Base-by-base conservation (phyloP, 352 stramenopile genomes). In the Globisporangium paroecandrum region DNA sequence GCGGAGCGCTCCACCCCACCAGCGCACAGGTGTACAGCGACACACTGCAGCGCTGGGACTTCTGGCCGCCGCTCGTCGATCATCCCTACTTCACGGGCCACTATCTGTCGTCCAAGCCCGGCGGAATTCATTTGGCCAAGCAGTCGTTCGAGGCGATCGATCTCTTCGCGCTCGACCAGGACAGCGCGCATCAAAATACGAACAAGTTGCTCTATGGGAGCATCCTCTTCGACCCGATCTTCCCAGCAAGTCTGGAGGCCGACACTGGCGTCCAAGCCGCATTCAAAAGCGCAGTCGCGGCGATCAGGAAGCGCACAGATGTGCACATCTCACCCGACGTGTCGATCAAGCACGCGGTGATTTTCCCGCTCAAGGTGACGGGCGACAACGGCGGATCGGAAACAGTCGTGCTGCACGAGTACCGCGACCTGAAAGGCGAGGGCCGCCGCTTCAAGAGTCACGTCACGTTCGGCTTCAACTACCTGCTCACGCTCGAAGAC, bases 371-470 rank as follows among this genome's bases (percentile, higher is more conserved):
- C 6, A 74, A 81, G 3, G 71, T 81, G 2, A 94, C 84, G 6
- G 85, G 82, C 20, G 85, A 93, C 65, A 91, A 93, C 25, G 85
- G 85, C 4, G 69, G 73, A 51, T 82, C 80, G 1, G 76, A 91
- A 55, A 90, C 89, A 70, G 72, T 74, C n/a, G 78, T 94, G 32
- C n/a, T 91, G 4, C 84, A 92, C 27, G 72, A 83, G 24, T 87
- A 77, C 36, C 49, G 47, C 18, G 82, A 76, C 22, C 24, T 63
- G 20, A 69, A 77, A 20, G 71, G 74, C 34, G 58, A 77, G 43
- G 74, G 57, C 29, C 73, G 75, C 36, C 71, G 63, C 51, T 93
- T 94, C 66, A 77, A 75, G 49, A 90, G 81, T 61, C 79, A 85
- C 51, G 84, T 95, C 58, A 89, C 82, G 38, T 77, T 92, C 38